phyloP scores from a whole-genome alignment of 164 flowering plant species.

The Echeveria elegans region DNA sequence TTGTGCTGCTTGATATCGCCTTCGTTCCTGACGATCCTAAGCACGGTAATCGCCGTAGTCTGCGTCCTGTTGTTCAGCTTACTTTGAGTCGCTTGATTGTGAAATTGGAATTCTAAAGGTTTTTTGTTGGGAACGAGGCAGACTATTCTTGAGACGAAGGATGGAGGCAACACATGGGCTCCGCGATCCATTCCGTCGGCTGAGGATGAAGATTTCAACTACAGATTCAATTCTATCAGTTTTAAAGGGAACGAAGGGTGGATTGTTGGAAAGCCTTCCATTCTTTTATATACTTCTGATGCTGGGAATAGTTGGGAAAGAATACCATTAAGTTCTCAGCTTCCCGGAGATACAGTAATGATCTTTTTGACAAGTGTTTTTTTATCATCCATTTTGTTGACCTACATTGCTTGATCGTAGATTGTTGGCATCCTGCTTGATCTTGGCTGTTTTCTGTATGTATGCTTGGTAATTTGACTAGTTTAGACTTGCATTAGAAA shows the following conservation, averaged over 20 bases:
- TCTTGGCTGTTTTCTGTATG: too few species aligned
- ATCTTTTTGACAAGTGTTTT: neutral
- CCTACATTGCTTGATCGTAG: too few species aligned
- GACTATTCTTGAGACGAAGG: conserved; percentile 93
- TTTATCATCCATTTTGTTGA: too few species aligned
- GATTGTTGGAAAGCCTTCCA: conserved; percentile 95
- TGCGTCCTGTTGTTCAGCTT: too few species aligned
- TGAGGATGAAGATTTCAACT: conserved; percentile 96
- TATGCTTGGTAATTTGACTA: too few species aligned
- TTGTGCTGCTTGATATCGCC: conserved; percentile 91
- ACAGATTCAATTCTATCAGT: conserved; percentile 86
- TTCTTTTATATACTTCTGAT: conserved; percentile 78
- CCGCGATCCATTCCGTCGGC: conserved; percentile 89
- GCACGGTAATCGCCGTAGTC: too few species aligned
- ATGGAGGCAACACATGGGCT: conserved; percentile 89
- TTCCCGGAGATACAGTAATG: conserved; percentile 93
- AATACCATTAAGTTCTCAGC: conserved; percentile 78
- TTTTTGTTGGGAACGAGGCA: conserved; percentile 93
- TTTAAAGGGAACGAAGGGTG: conserved; percentile 93
- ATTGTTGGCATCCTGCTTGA: too few species aligned
- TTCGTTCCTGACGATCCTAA: conserved; percentile 81
- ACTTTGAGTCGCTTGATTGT: too few species aligned
- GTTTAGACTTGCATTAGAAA: neutral
- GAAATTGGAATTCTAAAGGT: too few species aligned
- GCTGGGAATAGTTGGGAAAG: conserved; percentile 90